phyloP scores from a whole-genome alignment of 73 alveolate genomes.

The Paramecium octaurelia region DNA sequence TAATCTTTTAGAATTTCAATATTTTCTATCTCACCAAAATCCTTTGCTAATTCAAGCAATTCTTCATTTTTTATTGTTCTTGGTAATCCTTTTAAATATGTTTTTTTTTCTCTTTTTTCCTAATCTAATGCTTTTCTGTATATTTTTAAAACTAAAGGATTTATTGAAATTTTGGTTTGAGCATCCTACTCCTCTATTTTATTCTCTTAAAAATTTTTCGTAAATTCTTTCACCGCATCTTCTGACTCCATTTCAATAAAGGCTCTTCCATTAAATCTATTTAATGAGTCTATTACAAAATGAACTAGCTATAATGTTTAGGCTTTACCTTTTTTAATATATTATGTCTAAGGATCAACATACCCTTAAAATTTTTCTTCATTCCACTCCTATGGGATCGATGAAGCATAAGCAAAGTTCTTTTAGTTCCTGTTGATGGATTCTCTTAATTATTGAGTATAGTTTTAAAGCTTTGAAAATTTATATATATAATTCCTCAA shows the following conservation, averaged over 20 bases:
- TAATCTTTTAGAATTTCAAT: neutral
- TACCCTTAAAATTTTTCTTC: neutral
- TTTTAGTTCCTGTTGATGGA: neutral
- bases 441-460: neutral
- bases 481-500: neutral
- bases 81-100: neutral
- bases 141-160: neutral
- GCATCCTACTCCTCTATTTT: neutral
- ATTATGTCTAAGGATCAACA: neutral
- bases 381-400: neutral
- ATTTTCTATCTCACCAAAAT: neutral
- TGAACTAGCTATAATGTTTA: neutral
- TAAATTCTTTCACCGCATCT: neutral
- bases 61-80: conserved; percentile 3
- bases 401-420: neutral
- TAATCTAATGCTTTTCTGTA: neutral
- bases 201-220: neutral
- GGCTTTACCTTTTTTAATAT: neutral
- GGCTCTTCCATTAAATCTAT: neutral
- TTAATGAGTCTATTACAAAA: neutral
- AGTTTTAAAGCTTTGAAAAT: neutral
- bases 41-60: neutral
- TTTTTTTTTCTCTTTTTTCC: neutral
- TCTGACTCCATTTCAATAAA: neutral
- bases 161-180: neutral